Evolutionary conservation across 2,329 filamentous ascomycete genomes (phyloP).

Genomic region (Teratosphaeriaceae sp.): DNA sequence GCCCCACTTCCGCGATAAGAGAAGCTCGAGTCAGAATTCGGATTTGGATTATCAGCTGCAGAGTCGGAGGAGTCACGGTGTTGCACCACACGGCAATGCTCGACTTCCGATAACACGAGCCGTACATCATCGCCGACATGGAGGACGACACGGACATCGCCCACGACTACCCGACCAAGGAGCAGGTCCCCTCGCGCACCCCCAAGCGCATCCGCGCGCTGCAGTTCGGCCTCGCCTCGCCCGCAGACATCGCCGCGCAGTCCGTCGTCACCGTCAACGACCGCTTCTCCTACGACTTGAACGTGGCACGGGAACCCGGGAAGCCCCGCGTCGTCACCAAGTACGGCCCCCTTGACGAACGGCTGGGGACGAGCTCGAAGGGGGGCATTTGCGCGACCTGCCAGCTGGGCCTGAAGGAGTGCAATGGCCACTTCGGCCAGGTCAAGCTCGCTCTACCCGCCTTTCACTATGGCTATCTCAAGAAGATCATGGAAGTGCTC

Average conservation of each 20-base stretch:
- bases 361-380: conserved; percentile 86
- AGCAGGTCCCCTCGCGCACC: conserved; percentile 80
- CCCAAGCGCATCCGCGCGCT: conserved; percentile 90
- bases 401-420: conserved; percentile 70
- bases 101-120: neutral
- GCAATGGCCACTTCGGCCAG: conserved; percentile 93
- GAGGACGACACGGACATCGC: conserved; percentile 15
- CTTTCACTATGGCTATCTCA: conserved; percentile 94
- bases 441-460: conserved; percentile 84
- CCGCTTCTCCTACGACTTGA: conserved; percentile 85
- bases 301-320: conserved; percentile 43
- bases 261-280: conserved; percentile 93
- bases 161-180: conserved; percentile 47
- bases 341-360: conserved; percentile 81
- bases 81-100: too few relatives aligned
- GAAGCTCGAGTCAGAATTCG: too few relatives aligned
- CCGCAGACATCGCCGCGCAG: conserved; percentile 88
- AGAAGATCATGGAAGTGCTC: conserved; percentile 83
- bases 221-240: conserved; percentile 87
- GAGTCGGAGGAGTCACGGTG: neutral
- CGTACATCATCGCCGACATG: too few relatives aligned
- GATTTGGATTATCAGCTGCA: too few relatives aligned
- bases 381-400: conserved; percentile 74
- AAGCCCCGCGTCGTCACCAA: conserved; percentile 63
- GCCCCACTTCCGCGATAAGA: too few relatives aligned